Evolutionary conservation across 345 rosid species (phyloP).

Genomic region (Lenwebbia sp.): DNA sequence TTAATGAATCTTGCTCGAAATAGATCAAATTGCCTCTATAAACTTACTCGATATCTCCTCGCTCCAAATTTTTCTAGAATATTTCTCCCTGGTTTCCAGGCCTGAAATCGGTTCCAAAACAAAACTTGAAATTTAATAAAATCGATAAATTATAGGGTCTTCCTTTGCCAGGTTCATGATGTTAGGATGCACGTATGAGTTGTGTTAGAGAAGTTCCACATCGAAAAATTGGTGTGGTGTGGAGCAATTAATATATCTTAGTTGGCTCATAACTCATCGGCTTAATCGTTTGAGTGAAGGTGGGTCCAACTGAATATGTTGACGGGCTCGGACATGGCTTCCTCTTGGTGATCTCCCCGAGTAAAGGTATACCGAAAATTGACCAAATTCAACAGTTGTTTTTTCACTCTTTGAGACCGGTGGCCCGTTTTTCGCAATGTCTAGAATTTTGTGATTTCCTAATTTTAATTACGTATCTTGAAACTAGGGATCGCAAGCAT

Average conservation of each 20-base stretch:
- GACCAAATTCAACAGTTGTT: background rate
- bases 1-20: background rate
- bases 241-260: no score
- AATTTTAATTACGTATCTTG: background rate
- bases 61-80: background rate
- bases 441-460: background rate
- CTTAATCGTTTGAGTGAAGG: no score
- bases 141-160: background rate
- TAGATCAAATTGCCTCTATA: background rate
- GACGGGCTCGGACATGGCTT: no score
- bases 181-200: no score
- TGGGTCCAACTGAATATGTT: no score
- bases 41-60: background rate
- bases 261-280: no score
- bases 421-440: background rate
- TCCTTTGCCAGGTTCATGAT: background rate
- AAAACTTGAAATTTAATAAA: background rate
- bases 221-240: no score
- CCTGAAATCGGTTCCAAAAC: background rate
- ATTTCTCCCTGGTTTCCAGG: background rate
- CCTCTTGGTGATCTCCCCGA: no score
- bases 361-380: no score
- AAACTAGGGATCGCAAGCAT: background rate
- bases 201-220: no score
- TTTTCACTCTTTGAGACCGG: background rate